Conservation (phyloP, 179 eudicot species). For the Pouteria campechiana region DNA sequence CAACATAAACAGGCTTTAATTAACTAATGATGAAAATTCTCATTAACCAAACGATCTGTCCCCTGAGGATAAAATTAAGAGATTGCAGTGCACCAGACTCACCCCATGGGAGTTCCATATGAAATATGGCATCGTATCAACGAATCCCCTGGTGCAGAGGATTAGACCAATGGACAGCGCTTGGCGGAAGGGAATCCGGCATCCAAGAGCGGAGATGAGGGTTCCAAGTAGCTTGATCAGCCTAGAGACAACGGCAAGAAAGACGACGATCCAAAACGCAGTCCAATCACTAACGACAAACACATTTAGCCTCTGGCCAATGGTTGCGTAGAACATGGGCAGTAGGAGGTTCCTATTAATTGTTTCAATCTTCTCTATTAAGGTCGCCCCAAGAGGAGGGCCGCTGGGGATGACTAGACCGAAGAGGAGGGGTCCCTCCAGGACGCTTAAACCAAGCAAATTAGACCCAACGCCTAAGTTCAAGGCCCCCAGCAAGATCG, state of each 20-base stretch:
- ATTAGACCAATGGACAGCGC: conserved; percentile 5
- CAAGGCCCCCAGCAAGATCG: conserved; percentile 17
- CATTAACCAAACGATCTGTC: no score
- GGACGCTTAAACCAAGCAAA: conserved; percentile 40
- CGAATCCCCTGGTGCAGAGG: conserved; percentile 5
- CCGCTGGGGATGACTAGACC: conserved; percentile 54
- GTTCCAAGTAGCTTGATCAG: conserved; percentile 19
- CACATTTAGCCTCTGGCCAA: conserved; percentile 24
- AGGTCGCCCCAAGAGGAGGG: conserved; percentile 21
- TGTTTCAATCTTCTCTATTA: conserved; percentile 51
- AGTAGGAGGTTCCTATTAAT: conserved; percentile 42
- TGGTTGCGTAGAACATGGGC: conserved; percentile 40
- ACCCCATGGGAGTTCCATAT: neutral
- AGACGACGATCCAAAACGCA: neutral
- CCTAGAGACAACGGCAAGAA: neutral
- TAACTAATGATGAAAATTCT: no score
- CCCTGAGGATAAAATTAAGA: no score
- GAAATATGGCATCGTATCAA: conserved; percentile 2
- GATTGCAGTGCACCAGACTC: conserved; percentile 7
- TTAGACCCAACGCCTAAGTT: conserved; percentile 29
- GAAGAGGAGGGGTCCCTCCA: conserved; percentile 44
- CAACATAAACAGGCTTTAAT: no score
- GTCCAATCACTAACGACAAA: neutral
- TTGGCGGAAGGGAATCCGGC: conserved; percentile 2
- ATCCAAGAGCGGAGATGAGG: neutral